Percentiles rank a stretch among this genome's conserved stretches.
Evolutionary conservation across 75 land plant species (phyloP).

Genomic region (Pinus albicaulis): DNA sequence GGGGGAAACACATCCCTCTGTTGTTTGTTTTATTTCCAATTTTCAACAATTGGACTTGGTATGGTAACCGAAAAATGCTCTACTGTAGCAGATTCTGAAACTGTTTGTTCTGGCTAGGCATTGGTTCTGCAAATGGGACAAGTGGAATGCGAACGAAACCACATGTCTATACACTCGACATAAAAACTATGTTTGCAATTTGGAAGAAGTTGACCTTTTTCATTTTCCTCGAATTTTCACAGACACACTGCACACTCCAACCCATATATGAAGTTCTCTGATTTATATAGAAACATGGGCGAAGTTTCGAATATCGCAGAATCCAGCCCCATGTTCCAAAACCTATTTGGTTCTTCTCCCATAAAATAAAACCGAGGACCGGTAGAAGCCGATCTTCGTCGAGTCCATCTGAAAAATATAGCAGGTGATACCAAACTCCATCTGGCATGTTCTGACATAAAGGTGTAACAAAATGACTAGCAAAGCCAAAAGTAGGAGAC

Average conservation of each 20-base stretch:
- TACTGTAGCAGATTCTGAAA: too few species aligned
- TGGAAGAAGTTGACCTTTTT: slow-evolving; percentile 36
- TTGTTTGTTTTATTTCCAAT: too few species aligned
- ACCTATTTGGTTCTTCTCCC: not conserved
- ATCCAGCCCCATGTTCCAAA: not conserved
- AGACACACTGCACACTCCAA: slow-evolving; percentile 59
- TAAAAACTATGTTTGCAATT: slow-evolving; percentile 59
- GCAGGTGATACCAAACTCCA: not conserved
- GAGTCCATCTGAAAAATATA: not conserved
- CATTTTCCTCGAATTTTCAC: slow-evolving; percentile 46
- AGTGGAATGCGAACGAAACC: slow-evolving; percentile 53
- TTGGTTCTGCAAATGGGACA: slow-evolving; percentile 63
- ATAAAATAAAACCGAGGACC: not conserved
- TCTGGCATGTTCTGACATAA: not conserved
- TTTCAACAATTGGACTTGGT: too few species aligned
- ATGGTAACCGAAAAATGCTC: too few species aligned
- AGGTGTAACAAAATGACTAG: not conserved
- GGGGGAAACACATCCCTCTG: too few species aligned
- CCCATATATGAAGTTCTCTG: slow-evolving; percentile 30
- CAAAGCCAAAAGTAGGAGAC: not conserved
- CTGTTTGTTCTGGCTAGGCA: not conserved
- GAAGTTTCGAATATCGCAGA: not conserved
- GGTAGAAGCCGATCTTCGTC: not conserved
- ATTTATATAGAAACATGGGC: not conserved
- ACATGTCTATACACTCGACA: slow-evolving; percentile 56